Base-by-base conservation (phyloP, 208 protist genomes). In the Leishmania braziliensis region DNA sequence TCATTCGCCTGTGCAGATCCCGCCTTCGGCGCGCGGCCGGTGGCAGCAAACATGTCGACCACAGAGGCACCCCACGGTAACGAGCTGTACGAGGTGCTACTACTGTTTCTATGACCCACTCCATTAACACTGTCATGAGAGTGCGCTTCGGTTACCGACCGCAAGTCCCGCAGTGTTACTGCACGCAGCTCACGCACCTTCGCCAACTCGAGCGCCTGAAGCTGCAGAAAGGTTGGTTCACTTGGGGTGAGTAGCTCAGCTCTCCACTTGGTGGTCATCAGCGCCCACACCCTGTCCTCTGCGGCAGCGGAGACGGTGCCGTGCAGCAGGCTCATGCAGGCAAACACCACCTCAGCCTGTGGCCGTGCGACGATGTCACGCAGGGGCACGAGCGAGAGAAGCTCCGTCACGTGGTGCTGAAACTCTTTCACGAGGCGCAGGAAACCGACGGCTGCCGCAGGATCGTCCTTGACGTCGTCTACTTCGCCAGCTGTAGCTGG, bases 241-340 rank as follows among this genome's bases (percentile, higher is more conserved):
- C 79, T 26, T 9, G 90, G 87, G 8, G 75, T 58, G 10, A 94
- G n/a, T 18, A 91, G 80, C 79, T 96, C 92, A 23, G 29, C 63
- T 51, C n/a, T 70, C 86, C 88, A 92, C 80, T 87, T 88, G 33
- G 43, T n/a, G 2, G 77, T 73, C 46, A 96, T 72, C 46, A 89
- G 78, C 46, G n/a, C 36, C 89, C 90, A 96, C 58, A 96, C 74
- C 60, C 6, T 71, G 48, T 84, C 51, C 73, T 83, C 80, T 18
- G 72, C 79, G 16, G 53, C 63, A 65, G 77, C n/a, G 68, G 46
- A 51, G 80, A 88, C 75, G 50, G 62, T 65, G 69, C 74, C 77
- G 33, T 78, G 70, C 23, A 88, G 63, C 23, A 79, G 58, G 14
- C 84, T 54, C n/a, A 93, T 68, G 39, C 80, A 84, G 18, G 63